phyloP scores from a whole-genome alignment of 2,329 filamentous ascomycete genomes.

The Purpureocillium lavendulum region DNA sequence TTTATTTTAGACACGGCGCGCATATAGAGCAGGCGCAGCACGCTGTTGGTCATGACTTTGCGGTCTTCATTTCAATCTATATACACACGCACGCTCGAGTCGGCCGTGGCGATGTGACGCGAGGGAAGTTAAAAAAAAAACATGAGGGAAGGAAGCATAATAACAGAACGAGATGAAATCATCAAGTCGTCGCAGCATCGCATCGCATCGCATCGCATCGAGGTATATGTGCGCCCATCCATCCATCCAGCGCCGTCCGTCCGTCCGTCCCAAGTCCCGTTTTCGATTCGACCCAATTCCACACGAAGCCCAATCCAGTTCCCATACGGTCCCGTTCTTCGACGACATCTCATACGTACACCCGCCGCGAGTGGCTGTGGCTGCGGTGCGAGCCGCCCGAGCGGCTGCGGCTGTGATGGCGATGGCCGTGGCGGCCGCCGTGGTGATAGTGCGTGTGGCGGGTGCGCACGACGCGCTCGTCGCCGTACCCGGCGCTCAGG shows the following conservation, averaged over 20 bases:
- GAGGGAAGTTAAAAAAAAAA: no score
- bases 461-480: constrained; percentile 10
- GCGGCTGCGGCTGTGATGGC: constrained; percentile 29
- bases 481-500: constrained; percentile 32
- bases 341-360: constrained; percentile 33
- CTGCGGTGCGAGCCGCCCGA: constrained; percentile 27
- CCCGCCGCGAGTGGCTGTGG: constrained; percentile 33
- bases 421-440: constrained; percentile 31
- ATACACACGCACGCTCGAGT: no score
- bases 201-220: no score
- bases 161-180: no score
- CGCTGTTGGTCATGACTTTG: no score
- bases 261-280: not conserved
- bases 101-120: no score
- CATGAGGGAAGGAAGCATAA: no score
- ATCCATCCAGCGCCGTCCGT: not conserved
- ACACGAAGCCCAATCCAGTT: no score
- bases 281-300: not conserved
- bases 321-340: not conserved
- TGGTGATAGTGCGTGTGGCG: constrained; percentile 27
- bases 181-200: no score
- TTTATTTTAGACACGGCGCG: no score
- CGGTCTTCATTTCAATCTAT: no score
- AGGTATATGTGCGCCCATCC: not conserved
- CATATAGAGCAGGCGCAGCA: no score